A percentile compares a stretch with the other conserved stretches of the same genome.
phyloP scores from a whole-genome alignment of 1,284 basidiomycete genomes.

The Ceratobasidium sp. region DNA sequence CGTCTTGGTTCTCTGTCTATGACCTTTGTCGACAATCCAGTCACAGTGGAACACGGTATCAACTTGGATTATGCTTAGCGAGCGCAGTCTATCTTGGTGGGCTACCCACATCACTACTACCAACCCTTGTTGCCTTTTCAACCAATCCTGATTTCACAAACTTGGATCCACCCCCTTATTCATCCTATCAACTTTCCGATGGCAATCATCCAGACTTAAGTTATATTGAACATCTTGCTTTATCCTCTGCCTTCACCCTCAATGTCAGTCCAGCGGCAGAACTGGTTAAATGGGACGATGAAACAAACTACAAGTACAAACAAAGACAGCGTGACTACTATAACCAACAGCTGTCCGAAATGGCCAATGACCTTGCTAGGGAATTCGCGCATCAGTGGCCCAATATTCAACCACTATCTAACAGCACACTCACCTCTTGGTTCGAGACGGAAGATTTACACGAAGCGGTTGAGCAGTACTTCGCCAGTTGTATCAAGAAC shows the following conservation, averaged over 20 bases:
- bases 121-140: conserved; percentile 30
- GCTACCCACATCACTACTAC: background rate
- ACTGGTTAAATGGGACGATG: background rate
- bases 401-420: conserved; percentile 12
- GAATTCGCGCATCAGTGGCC: no score
- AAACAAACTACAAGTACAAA: background rate
- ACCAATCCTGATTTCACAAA: background rate
- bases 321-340: background rate
- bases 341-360: background rate
- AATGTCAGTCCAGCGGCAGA: background rate
- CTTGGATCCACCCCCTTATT: conserved; percentile 14
- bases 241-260: background rate
- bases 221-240: background rate
- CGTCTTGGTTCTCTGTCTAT: conserved; percentile 11
- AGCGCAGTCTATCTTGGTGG: background rate
- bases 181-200: background rate
- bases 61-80: background rate
- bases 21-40: background rate
- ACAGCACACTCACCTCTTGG: background rate
- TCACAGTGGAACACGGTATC: background rate
- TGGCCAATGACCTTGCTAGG: background rate
- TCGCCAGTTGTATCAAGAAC: conserved; percentile 1
- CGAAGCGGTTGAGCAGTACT: background rate
- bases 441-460: background rate
- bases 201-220: background rate